Base-by-base conservation (phyloP, 2,329 filamentous ascomycete genomes). In the Rutstroemia sp. region DNA sequence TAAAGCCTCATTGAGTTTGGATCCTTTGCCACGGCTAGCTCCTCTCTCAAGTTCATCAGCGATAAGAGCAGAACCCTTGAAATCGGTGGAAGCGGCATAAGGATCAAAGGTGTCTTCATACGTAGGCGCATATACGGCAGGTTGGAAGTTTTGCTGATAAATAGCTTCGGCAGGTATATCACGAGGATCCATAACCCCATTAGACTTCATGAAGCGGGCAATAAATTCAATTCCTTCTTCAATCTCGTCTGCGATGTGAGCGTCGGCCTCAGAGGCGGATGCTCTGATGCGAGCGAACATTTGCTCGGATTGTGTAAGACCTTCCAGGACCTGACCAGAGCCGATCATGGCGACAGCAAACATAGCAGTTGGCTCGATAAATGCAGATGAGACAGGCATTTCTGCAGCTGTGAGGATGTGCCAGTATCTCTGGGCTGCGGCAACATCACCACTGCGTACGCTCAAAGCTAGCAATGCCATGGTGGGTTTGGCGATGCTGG, bases 361-460 rank as follows among this genome's bases (percentile, higher is more conserved):
- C 90, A 96, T 96, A 57, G 89, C 83, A 12, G 90, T 87, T 23
- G 91, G 88, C 74, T 96, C 91, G 60, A 96, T 87, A 71, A 95
- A 86, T 34, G 83, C 76, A 54, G 79, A 70, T 12, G 80, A 79
- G 37, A 83, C 79, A 52, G 79, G 75, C 66, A 82, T 77, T 58
- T 83, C 79, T 2, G 84, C 79, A 41, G 76, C 79, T 61, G 79
- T 83, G 54, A 96, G 76, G 56, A 88, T 77, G 53, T 83, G 80
- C 91, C 92, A 96, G 74, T 90, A 92, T 61, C 85, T 80, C 61
- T 87, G 81, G 51, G 92, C 92, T 55, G 83, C 81, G 23, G 85
- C 77, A 58, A 96, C 82, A 71, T 95, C 87, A 58, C 89, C 90
- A 61, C 83, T 80, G 57, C 92, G 90, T 54, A 96, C 80, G 66